Evolutionary conservation across 164 flowering plant genomes (phyloP), one percentile per base, ranked within the genome.

Genomic region (Vitis cinerea): DNA sequence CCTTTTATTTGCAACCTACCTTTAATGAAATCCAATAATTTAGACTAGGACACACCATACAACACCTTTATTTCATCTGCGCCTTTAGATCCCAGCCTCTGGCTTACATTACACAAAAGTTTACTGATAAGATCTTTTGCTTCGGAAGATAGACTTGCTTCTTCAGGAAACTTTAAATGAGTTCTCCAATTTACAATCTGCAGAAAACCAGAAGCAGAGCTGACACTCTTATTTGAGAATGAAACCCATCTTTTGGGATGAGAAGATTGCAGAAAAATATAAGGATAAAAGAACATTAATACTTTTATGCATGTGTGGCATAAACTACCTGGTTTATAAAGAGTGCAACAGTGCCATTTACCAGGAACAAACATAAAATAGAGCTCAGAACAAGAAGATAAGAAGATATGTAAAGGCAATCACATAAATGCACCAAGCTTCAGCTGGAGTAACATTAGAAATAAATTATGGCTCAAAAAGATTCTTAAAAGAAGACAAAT

Each of bases 31-130:
- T 64, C 1, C 56, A 69, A 67, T 61, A 72, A 72, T 44, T 30
- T 47, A 79, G 82, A 68, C 75, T 65, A 80, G 68, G 61, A 82
- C 73, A 84, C 78, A 73, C 75, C 75, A 65, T 64, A 80, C 84
- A 78, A 70, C 83, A 91, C 94, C 97, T 88, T 89, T 78, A 91
- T 88, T 86, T 88, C 90, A 82, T 77, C 75, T 31, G 89, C 86
- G 9, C 90, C 87, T 16, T 82, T 86, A 19, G 89, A 49, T 72
- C 92, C 90, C 59, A 88, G 73, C 70, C 92, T 82, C 62, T 83
- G 87, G 62, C 77, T 81, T 64, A 83, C 92, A 77, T 81, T 88
- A 61, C 92, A 86, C 61, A 88, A 65, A 16, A 88, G 85, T 79
- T 78, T 86, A 64, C 85, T 71, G 10, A 88, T 83, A 48, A 88